A percentile compares a stretch with the other conserved stretches of the same genome.
phyloP scores from a whole-genome alignment of 805 yeast species.

The Saccharomycopsis selenospora region DNA sequence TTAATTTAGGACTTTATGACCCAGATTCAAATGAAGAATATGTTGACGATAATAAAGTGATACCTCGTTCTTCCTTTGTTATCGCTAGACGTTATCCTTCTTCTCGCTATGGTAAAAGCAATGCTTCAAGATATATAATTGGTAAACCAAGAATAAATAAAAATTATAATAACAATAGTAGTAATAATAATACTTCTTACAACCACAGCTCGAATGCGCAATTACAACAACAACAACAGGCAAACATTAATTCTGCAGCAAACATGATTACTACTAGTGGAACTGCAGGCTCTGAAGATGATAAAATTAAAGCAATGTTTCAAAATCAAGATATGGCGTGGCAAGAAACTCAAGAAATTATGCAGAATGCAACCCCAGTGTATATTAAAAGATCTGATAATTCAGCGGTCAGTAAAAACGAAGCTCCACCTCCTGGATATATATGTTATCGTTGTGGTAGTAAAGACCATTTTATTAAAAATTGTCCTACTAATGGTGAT shows the following conservation, averaged over 20 bases:
- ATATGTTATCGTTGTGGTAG: slow-evolving; percentile 96
- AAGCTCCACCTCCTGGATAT: slow-evolving; percentile 92
- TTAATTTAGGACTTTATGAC: slow-evolving; percentile 65
- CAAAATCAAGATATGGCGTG: slow-evolving; percentile 90
- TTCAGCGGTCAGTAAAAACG: slow-evolving; percentile 16
- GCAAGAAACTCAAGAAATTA: slow-evolving; percentile 87
- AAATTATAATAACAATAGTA: slow-evolving; percentile 18
- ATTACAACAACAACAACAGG: slow-evolving; percentile 18
- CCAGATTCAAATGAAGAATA: slow-evolving; percentile 70
- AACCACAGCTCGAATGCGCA: slow-evolving; percentile 25
- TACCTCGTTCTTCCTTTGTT: slow-evolving; percentile 82
- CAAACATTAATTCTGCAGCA: slow-evolving; percentile 21
- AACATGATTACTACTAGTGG: slow-evolving; percentile 24
- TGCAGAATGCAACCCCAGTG: slow-evolving; percentile 80
- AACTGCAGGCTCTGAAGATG: slow-evolving; percentile 66
- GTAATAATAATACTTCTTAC: slow-evolving; percentile 60
- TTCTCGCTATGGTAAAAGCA: slow-evolving; percentile 37
- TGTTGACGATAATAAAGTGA: slow-evolving; percentile 82
- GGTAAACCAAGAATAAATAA: slow-evolving; percentile 20
- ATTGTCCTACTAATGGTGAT: slow-evolving; percentile 90
- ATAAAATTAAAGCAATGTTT: slow-evolving; percentile 82
- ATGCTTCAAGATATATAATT: slow-evolving; percentile 48
- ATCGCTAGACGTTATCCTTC: slow-evolving; percentile 77
- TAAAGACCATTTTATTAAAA: slow-evolving; percentile 91
- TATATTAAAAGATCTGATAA: slow-evolving; percentile 37